A percentile compares a stretch with the other conserved stretches of the same genome.
Evolutionary conservation across 1,284 basidiomycete genomes (phyloP).

Genomic region (Cryptococcus amylolentus): DNA sequence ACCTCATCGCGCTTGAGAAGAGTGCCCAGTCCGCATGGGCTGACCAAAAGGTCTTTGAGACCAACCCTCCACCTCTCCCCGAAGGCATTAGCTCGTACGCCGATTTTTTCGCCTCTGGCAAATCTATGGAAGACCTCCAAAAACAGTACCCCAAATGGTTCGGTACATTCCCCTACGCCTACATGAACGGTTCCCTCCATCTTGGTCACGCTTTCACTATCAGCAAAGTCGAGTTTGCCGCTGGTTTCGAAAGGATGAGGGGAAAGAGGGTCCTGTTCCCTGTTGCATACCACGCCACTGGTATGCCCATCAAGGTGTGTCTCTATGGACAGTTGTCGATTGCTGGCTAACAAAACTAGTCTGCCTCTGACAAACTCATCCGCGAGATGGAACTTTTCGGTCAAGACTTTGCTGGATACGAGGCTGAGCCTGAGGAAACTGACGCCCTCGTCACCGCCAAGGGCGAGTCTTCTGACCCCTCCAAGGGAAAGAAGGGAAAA

Average conservation of each 20-base stretch:
- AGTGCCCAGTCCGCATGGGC: conserved; percentile 80
- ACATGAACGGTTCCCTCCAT: conserved; percentile 98
- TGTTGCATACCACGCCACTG: conserved; percentile 93
- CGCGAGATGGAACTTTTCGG: conserved; percentile 98
- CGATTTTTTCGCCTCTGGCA: conserved; percentile 50
- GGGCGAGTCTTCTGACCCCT: conserved; percentile 42
- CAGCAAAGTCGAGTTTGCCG: conserved; percentile 95
- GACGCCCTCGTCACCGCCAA: conserved; percentile 36
- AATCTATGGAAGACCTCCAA: conserved; percentile 52
- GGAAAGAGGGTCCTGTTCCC: conserved; percentile 95
- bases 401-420: conserved; percentile 76
- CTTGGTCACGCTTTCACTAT: conserved; percentile 98
- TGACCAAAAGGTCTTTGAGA: conserved; percentile 63
- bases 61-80: conserved; percentile 69
- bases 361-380: conserved; percentile 93
- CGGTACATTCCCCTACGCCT: conserved; percentile 90
- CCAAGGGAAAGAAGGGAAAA: conserved; percentile 95
- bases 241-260: conserved; percentile 92
- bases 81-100: conserved; percentile 63
- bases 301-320: conserved; percentile 96
- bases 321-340: not conserved
- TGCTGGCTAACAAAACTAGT: conserved; percentile 52
- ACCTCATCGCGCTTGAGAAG: conserved; percentile 75
- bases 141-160: conserved; percentile 90
- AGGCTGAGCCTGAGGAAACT: conserved; percentile 39